A percentile compares a stretch with the other conserved stretches of the same genome.
Conservation (phyloP, 441 rosid species). For the Breynia disticha region DNA sequence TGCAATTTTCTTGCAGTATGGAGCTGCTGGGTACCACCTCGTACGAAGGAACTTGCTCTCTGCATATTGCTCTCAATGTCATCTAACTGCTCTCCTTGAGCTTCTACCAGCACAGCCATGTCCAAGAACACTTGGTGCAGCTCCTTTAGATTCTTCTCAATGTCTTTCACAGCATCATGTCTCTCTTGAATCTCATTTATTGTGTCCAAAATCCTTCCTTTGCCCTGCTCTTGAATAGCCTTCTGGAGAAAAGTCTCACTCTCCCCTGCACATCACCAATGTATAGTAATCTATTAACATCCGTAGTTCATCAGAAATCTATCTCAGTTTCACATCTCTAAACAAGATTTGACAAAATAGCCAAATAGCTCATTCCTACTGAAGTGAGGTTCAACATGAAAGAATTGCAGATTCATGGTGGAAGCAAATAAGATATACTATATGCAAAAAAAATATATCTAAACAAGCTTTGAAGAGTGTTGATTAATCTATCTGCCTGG, state of each 20-base stretch:
- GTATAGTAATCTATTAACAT: conserved; percentile 1
- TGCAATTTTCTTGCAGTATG: conserved; percentile 52
- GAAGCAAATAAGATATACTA: too few species aligned
- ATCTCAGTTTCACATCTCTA: too few species aligned
- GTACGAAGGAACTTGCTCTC: conserved; percentile 52
- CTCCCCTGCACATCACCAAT: conserved; percentile 45
- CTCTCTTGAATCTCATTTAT: conserved; percentile 81
- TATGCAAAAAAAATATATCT: too few species aligned
- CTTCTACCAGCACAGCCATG: conserved; percentile 75
- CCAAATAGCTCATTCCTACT: too few species aligned
- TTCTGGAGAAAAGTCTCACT: conserved; percentile 85
- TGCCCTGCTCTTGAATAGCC: conserved; percentile 88
- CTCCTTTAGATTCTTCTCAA: conserved; percentile 75
- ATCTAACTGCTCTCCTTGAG: conserved; percentile 74
- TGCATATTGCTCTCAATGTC: conserved; percentile 78
- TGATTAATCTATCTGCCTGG: too few species aligned
- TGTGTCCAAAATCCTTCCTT: conserved; percentile 63
- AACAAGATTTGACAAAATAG: too few species aligned
- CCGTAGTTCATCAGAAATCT: too few species aligned
- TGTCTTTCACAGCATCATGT: conserved; percentile 71
- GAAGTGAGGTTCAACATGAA: too few species aligned
- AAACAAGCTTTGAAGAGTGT: too few species aligned
- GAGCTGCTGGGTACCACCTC: conserved; percentile 43
- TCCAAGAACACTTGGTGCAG: conserved; percentile 79
- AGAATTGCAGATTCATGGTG: too few species aligned